Evolutionary conservation across 108 stramenopile genomes (phyloP).

Genomic region (Conticribra guillardii): DNA sequence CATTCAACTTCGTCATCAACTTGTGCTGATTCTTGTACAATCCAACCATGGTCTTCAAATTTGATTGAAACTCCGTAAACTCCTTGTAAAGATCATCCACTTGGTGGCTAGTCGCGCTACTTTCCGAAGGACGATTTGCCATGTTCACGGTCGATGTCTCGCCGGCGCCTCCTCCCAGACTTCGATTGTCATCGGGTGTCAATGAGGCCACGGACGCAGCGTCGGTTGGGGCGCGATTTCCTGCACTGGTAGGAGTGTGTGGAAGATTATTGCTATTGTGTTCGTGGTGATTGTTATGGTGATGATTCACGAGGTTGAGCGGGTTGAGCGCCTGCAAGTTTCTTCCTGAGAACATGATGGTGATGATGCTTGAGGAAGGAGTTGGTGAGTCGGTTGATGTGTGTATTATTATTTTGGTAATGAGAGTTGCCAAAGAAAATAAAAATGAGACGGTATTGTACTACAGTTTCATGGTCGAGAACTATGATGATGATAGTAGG

Average conservation of each 20-base stretch:
- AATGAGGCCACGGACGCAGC: not conserved
- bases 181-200: not conserved
- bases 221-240: not conserved
- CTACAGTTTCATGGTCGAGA: too few species aligned
- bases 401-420: too few species aligned
- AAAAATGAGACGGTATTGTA: too few species aligned
- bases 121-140: conserved; percentile 2
- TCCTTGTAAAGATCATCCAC: conserved; percentile 35
- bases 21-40: conserved; percentile 34
- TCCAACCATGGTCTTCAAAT: conserved; percentile 36
- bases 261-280: too few species aligned
- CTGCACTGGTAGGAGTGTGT: not conserved
- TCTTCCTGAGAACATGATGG: too few species aligned
- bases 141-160: not conserved
- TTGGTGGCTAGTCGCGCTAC: conserved; percentile 29
- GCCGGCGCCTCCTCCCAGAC: not conserved
- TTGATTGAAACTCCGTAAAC: conserved; percentile 25
- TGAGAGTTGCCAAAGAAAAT: too few species aligned
- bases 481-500: too few species aligned
- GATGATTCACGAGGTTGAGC: not conserved
- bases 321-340: not conserved
- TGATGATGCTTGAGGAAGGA: too few species aligned
- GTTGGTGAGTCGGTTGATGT: too few species aligned
- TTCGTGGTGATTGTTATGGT: not conserved
- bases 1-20: conserved; percentile 34